Evolutionary conservation across 768 basidiomycete species (phyloP), one percentile per base, ranked within the genome.

Genomic region (Phlebiopsis gigantea): DNA sequence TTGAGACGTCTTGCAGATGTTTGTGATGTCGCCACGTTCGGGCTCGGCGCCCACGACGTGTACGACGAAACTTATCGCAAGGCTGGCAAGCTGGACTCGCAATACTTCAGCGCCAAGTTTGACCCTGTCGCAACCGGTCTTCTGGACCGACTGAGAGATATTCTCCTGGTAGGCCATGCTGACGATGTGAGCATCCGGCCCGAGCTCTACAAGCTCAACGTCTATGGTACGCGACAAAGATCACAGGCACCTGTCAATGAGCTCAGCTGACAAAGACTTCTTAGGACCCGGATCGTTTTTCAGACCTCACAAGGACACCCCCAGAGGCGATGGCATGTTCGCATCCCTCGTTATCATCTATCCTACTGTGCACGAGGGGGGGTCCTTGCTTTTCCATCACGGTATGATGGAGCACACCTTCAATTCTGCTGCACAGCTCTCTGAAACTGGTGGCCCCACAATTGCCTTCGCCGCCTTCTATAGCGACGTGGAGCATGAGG

Each of bases 291-390:
- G 52, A 6, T 43, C 19, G 22, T 53, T 53, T 58, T 67, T 66
- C 61, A 66, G 66, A 39, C 29, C 66, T 1, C 66, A 67, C 58
- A 59, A 63, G 46, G 66, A 67, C 47, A 67, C 65, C 2, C 66
- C 66, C 1, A 58, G 62, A n/a, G 58, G 31, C 5, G 39, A 52
- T 12, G 26, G 52, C 57, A 63, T 65, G 65, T 66, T 82, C 28
- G 79, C 75, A 5, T 79, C 79, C 1, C 69, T 83, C 9, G 73
- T 81, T 1, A 58, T 80, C 26, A 70, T 76, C 24, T 71, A 79
- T 46, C 79, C 80, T 22, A 74, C 74, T 4, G 24, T 56, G 0
- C 75, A 80, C 58, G 63, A 75, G 57, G 79, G 79, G 0, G 80
- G 79, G 1, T 61, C 66, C 26, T 68, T 78, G 12, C 48, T 68